phyloP scores from a whole-genome alignment of 371 early-diverging fungal genomes.

The Lichtheimia hyalospora region DNA sequence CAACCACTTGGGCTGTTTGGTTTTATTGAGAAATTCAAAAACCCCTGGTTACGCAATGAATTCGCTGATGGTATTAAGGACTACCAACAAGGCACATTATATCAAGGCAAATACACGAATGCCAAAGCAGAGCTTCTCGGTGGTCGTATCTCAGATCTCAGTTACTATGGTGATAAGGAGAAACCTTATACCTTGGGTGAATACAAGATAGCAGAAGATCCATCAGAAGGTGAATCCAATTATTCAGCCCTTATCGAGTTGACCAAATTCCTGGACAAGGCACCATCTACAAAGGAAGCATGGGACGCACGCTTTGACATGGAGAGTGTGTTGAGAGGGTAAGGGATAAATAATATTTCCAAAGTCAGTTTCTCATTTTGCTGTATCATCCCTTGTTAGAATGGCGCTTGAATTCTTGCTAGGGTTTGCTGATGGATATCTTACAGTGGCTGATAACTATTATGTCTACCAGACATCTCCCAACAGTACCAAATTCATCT shows the following conservation, averaged over 20 bases:
- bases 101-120: slow-evolving; percentile 22
- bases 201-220: slow-evolving; percentile 26
- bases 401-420: slow-evolving; percentile 32
- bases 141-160: slow-evolving; percentile 18
- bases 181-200: slow-evolving; percentile 22
- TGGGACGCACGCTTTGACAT: slow-evolving; percentile 32
- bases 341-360: background rate
- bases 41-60: slow-evolving; percentile 34
- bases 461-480: slow-evolving; percentile 20
- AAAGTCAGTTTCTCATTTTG: too few species aligned
- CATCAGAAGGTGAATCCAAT: slow-evolving; percentile 10
- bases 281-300: slow-evolving; percentile 18
- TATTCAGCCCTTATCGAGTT: slow-evolving; percentile 24
- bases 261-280: slow-evolving; percentile 30
- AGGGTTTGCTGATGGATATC: slow-evolving; percentile 39
- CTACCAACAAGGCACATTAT: slow-evolving; percentile 31
- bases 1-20: slow-evolving; percentile 37
- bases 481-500: slow-evolving; percentile 12
- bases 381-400: slow-evolving; percentile 5
- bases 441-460: slow-evolving; percentile 32
- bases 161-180: slow-evolving; percentile 14
- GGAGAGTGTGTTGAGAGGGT: slow-evolving; percentile 34
- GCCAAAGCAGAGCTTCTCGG: background rate
- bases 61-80: slow-evolving; percentile 26
- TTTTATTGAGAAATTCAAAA: slow-evolving; percentile 31